Evolutionary conservation across 208 protist species (phyloP), one percentile per base, ranked within the genome.

Genomic region (Willaertia magna): DNA sequence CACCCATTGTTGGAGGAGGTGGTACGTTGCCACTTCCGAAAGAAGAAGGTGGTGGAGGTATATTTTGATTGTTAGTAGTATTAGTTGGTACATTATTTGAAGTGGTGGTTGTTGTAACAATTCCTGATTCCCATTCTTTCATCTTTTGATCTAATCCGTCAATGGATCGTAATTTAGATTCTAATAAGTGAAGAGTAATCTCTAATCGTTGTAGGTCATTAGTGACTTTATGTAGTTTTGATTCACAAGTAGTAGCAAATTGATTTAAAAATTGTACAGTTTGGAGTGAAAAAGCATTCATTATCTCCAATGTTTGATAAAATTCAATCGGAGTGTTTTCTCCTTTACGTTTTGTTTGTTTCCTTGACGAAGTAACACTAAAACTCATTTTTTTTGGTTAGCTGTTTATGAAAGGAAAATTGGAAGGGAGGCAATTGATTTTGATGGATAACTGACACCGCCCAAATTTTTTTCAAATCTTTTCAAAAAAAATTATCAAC

Each of bases 241-340:
- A 83, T 48, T 96, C 93, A 78, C 94, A 96, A 75, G 89, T 85
- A 22, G 87, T 87, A 46, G 90, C 90, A 86, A 96, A 95, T 22
- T 91, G 89, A 87, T 95, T 96, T 74, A 95, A 86, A 85, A 94
- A 93, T 85, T 95, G 90, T 20, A 89, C 89, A 74, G 90, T 94
- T 82, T 89, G 92, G 42, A 95, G 85, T 30, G 91, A 75, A 87
- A 95, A 95, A n/a, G 87, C 86, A 85, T 94, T 94, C 2, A 96
- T 89, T 7, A 93, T 43, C 39, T 93, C 88, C 3, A 92, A 90
- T 0, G 92, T 90, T 20, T 87, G 83, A 87, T 92, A 87, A 40
- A 92, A 88, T 76, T 94, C 87, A 43, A 88, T 74, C 52, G 89
- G 59, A 40, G 46, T 55, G n/a, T n/a, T n/a, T n/a, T n/a, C n/a